Base-by-base conservation (phyloP, 140 eudicot genomes). In the Flaveria floridana region DNA sequence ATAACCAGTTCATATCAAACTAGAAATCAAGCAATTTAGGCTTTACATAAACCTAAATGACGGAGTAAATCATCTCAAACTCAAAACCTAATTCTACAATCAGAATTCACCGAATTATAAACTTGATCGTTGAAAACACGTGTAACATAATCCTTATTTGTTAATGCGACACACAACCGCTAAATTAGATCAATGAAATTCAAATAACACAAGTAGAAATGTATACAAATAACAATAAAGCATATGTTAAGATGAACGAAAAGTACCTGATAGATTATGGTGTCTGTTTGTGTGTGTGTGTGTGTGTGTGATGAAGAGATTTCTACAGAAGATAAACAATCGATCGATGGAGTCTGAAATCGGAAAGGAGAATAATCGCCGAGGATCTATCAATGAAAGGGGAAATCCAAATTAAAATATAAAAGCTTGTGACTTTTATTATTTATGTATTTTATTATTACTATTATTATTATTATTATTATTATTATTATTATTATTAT, bases 81-180 rank as follows among this genome's bases (percentile, higher is more conserved):
- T 70, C 26, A 59, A 61, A 78, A 70, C 77, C 56, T 61, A 70
- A 70, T 59, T 78, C 65, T 70, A 2, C 46, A 34, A 78, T 78
- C 53, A 39, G 15, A 70, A 70, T 59, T 68, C 47, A 37, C 34
- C 25, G 30, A 69, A 78, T 23, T 78, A 37, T 19, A 71, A 50
- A 15, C 67, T 14, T 71, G 78, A 78, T 78, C 68, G 65, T 26
- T 59, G 50, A 59, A 25, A 70, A 44, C 56, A 4, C 44, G 34
- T 7, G 64, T 69, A 30, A 46, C 0, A 13, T 20, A 25, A n/a
- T 37, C 7, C 25, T 9, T 47, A 57, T n/a, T 34, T 16, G 62
- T 68, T 57, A 68, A 77, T 42, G 65, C 23, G 50, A 77, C 28
- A 47, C 76, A 70, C 30, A 59, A 0, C 56, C 13, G 65, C 50